Evolutionary conservation across 1,284 basidiomycete genomes (phyloP).

Genomic region (Boletus mariae): DNA sequence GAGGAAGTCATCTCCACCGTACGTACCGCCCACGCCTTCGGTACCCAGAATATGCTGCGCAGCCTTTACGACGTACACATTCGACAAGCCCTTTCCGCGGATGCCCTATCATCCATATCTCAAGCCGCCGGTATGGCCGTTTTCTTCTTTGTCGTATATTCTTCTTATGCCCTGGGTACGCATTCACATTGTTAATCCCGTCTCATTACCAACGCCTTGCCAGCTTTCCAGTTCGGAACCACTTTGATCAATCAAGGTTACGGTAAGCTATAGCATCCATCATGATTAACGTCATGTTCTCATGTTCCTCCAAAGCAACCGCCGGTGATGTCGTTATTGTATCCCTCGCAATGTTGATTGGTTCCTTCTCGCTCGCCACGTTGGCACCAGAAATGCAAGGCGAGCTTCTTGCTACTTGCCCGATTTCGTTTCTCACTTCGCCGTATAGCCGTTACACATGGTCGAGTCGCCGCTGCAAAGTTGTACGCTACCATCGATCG

Average conservation of each 20-base stretch:
- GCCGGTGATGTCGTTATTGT: conserved; percentile 81
- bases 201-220: neutral
- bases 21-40: conserved; percentile 91
- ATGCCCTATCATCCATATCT: conserved; percentile 63
- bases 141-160: conserved; percentile 83
- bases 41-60: conserved; percentile 70
- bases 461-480: conserved; percentile 89
- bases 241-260: conserved; percentile 70
- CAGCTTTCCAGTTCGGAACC: conserved; percentile 79
- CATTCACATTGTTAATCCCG: neutral
- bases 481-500: conserved; percentile 91
- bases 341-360: conserved; percentile 82
- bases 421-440: neutral
- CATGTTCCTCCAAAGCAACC: conserved; percentile 38
- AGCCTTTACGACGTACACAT: conserved; percentile 71
- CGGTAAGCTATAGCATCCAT: conserved; percentile 35
- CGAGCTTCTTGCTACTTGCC: conserved; percentile 21
- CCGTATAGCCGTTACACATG: conserved; percentile 68
- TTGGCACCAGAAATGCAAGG: conserved; percentile 82
- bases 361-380: conserved; percentile 82
- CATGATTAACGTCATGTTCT: neutral
- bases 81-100: conserved; percentile 51
- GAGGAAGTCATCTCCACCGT: conserved; percentile 93
- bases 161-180: conserved; percentile 63
- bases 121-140: conserved; percentile 66